Evolutionary conservation across 257 asterid genomes (phyloP), one percentile per base, ranked within the genome.

Genomic region (Gardenia jasminoides): DNA sequence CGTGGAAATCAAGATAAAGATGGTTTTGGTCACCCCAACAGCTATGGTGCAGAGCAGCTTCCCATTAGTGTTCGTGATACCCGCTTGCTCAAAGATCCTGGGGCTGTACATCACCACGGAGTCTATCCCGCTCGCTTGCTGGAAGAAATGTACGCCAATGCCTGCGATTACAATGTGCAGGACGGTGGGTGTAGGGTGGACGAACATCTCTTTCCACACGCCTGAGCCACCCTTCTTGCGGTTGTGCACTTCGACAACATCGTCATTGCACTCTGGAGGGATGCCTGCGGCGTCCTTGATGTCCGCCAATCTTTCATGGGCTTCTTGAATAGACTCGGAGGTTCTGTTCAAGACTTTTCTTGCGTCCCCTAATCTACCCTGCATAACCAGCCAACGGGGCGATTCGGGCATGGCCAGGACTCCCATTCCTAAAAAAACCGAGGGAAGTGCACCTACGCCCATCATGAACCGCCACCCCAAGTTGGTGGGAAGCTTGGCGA

Each of bases 31-130:
- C 0, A 84, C 28, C 12, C 96, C 93, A 4, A 89, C 91, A 15
- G 92, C 94, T 1, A 91, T 85, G 0, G 94, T 88, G 10, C 90
- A 89, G 5, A 91, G 88, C 3, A 89, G 82, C 74, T 82, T 82
- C 11, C 87, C 79, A 0, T 65, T 78, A 13, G 76, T 83, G 1
- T 73, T 79, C 2, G 72, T 80, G 31, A 85, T 70, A 0, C 88
- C 86, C 1, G 88, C 88, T 36, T 83, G 80, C 7, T 82, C 83
- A 16, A 78, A 84, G 24, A 84, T 84, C 17, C 79, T 84, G 1
- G 85, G 83, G 58, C 85, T 81, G 46, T 84, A 84, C 31, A 84
- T 19, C 0, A 78, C 83, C 2, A 74, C 79, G 4, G 83, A 12
- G 31, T 81, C 85, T 19, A 81, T 58, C 7, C 85, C 87, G 50